Conservation (phyloP, 148 eudicot species). For the Fagopyrum homotropicum region DNA sequence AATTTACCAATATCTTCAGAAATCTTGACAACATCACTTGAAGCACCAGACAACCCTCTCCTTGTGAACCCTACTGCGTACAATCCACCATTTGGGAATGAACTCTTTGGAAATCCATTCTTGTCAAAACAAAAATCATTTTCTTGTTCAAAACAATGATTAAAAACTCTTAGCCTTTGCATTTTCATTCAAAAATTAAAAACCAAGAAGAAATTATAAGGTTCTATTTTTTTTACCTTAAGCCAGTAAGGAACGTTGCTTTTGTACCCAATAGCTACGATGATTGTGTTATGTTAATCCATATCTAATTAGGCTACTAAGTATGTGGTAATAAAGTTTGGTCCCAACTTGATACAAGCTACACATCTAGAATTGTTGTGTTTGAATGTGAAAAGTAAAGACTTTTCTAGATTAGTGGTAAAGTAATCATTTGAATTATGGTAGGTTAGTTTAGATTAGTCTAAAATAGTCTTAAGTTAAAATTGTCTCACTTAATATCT, state of each 20-base stretch:
- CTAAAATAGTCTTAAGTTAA: no score
- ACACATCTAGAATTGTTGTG: no score
- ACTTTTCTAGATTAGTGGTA: no score
- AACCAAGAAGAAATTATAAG: neutral
- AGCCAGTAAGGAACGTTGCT: conserved; percentile 46
- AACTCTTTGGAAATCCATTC: conserved; percentile 67
- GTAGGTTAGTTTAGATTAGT: no score
- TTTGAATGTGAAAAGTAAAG: no score
- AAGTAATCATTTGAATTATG: no score
- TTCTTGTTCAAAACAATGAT: conserved; percentile 26
- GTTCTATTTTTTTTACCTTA: conserved; percentile 22
- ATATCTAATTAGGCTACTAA: no score
- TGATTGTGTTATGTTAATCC: neutral
- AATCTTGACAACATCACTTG: conserved; percentile 65
- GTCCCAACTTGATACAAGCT: no score
- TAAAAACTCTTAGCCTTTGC: neutral
- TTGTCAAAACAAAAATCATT: conserved; percentile 52
- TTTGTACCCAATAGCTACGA: conserved; percentile 36
- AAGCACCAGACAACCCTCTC: conserved; percentile 72
- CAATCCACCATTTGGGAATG: conserved; percentile 72
- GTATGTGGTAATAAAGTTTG: no score
- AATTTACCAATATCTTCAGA: conserved; percentile 43
- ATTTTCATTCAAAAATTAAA: neutral
- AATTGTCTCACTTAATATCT: no score
- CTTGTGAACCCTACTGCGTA: conserved; percentile 86